Evolutionary conservation across 176 grass and related monocot species (phyloP), one percentile per base, ranked within the genome.

Genomic region (Phragmites australis): DNA sequence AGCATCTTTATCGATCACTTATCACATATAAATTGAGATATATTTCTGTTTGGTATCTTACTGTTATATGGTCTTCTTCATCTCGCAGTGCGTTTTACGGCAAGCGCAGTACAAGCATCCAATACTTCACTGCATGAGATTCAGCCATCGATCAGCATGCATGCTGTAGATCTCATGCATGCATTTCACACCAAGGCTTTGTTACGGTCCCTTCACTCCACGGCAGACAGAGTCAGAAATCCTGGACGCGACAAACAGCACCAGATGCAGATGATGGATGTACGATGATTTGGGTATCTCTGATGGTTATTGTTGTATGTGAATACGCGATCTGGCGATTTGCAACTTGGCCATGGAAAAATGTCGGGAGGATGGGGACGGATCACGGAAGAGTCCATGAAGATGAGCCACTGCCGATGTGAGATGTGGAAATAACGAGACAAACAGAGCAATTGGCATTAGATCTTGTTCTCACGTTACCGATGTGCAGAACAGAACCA

Each of bases 371-470:
- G 10, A n/a, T 29, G 18, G 58, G 21, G 29, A 41, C 60, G 60
- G 17, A 14, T 39, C 31, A 39, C 44, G 82, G 55, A 68, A 76
- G 34, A 29, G 56, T 22, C 21, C 37, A 39, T 22, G 68, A 50
- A 8, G 51, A 50, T 68, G 81, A 53, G 34, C 30, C 45, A 65
- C 22, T 1, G 40, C 13, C 55, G 70, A 71, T 81, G 72, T 7
- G 81, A 85, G 46, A 7, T 22, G 42, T 19, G 43, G 72, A 68
- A 37, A 51, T 16, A 74, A 51, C 0, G 43, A 42, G 50, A 67
- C 71, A 75, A 75, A 56, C 25, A 1, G 16, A 8, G 68, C 19
- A 58, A 9, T 82, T 78, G 79, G 66, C 78, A 23, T 22, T 78
- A 53, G 67, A 60, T 23, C 46, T 84, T 75, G 82, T 60, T 86